phyloP scores from a whole-genome alignment of 495 filamentous ascomycete species.

The Talaromyces stipitatus region DNA sequence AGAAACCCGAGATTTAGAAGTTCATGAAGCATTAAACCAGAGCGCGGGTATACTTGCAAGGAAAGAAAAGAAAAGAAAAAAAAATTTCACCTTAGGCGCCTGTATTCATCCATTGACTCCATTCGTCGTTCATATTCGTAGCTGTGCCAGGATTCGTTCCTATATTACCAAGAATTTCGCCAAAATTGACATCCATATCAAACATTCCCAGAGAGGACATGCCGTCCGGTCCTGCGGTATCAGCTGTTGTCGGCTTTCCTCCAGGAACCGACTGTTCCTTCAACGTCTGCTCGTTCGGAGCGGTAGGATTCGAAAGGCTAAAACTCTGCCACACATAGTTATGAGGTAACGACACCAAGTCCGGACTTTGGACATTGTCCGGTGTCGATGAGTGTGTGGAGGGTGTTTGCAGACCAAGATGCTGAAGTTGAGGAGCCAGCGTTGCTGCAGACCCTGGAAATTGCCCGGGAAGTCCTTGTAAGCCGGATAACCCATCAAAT shows the following conservation, averaged over 20 bases:
- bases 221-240: slow-evolving; percentile 26
- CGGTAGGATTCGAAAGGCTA: slow-evolving; percentile 24
- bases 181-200: slow-evolving; percentile 28
- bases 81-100: slow-evolving; percentile 6
- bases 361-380: slow-evolving; percentile 33
- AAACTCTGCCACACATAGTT: slow-evolving; percentile 41
- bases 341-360: slow-evolving; percentile 39
- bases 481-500: background rate
- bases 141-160: slow-evolving; percentile 13
- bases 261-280: slow-evolving; percentile 14
- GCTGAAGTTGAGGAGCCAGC: slow-evolving; percentile 1
- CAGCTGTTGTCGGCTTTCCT: slow-evolving; percentile 14
- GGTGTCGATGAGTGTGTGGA: slow-evolving; percentile 8
- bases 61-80: slow-evolving; percentile 1
- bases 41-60: background rate
- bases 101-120: slow-evolving; percentile 37
- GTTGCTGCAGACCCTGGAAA: background rate
- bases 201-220: slow-evolving; percentile 11
- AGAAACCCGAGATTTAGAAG: background rate
- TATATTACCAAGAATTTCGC: slow-evolving; percentile 36
- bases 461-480: background rate
- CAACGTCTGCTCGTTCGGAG: slow-evolving; percentile 11
- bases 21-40: background rate
- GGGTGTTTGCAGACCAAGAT: background rate
- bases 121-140: slow-evolving; percentile 28